Conservation (phyloP, 139 green algal genomes). For the Raphidocelis subcapitata region DNA sequence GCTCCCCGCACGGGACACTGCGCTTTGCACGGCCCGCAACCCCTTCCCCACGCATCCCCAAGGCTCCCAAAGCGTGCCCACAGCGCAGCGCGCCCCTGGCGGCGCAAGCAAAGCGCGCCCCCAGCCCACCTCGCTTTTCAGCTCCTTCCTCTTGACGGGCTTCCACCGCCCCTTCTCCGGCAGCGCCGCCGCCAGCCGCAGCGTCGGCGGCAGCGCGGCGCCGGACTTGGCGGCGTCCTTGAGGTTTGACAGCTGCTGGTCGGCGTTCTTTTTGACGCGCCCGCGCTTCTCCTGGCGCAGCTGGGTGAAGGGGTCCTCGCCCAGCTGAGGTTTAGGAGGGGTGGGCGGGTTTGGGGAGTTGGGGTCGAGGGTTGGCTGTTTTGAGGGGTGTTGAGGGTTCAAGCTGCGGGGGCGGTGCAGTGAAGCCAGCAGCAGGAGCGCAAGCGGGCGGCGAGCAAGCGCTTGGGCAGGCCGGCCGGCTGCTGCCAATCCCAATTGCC, state of each 20-base stretch:
- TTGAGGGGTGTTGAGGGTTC: too few species aligned
- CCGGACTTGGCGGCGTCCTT: slow-evolving; percentile 59
- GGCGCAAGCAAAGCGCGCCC: too few species aligned
- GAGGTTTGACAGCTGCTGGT: slow-evolving; percentile 76
- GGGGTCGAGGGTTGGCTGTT: not conserved
- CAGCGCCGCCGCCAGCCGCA: slow-evolving; percentile 73
- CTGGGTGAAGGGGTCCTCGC: slow-evolving; percentile 88
- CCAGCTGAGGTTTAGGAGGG: slow-evolving; percentile 10
- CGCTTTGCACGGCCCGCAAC: too few species aligned
- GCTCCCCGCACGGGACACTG: too few species aligned
- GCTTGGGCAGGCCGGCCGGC: too few species aligned
- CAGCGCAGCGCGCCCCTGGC: too few species aligned
- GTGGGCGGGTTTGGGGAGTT: not conserved
- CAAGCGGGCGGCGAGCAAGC: too few species aligned
- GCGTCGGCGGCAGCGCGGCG: slow-evolving; percentile 63
- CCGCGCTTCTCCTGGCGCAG: slow-evolving; percentile 74
- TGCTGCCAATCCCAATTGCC: too few species aligned
- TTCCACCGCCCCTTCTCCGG: slow-evolving; percentile 58
- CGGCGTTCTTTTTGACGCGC: slow-evolving; percentile 69
- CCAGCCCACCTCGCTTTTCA: slow-evolving; percentile 69
- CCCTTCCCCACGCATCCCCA: too few species aligned
- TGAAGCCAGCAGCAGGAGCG: too few species aligned
- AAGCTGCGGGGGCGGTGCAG: too few species aligned
- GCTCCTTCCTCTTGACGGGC: slow-evolving; percentile 63
- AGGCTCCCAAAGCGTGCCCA: too few species aligned